Conservation (phyloP, 1,139 yeast genomes). For the Meyerozyma carpophila region DNA sequence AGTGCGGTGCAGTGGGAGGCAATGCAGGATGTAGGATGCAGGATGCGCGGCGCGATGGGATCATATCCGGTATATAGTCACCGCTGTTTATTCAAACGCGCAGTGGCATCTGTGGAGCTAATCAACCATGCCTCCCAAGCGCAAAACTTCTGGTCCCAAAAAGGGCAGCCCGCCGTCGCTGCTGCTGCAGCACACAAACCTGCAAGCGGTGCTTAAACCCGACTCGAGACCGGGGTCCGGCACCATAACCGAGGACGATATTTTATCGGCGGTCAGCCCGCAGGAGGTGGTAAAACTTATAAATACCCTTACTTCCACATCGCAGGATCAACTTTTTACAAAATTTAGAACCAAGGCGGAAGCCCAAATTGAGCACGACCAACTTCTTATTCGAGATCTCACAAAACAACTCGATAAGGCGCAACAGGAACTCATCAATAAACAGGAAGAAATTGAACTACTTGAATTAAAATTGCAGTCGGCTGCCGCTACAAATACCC, state of each 20-base stretch:
- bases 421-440: conserved; percentile 21
- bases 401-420: conserved; percentile 21
- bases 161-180: neutral
- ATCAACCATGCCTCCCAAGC: neutral
- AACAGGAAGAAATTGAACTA: conserved; percentile 23
- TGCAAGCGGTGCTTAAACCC: neutral
- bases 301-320: conserved; percentile 28
- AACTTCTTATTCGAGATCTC: conserved; percentile 21
- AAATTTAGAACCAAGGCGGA: conserved; percentile 24
- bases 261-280: conserved; percentile 21
- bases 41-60: neutral
- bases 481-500: conserved; percentile 3
- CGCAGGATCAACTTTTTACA: conserved; percentile 30
- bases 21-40: neutral
- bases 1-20: too few relatives aligned
- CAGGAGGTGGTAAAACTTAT: conserved; percentile 27
- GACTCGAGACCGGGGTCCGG: neutral
- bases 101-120: neutral
- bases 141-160: neutral
- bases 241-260: conserved; percentile 29
- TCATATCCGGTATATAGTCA: neutral
- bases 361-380: conserved; percentile 25
- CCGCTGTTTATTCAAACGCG: neutral
- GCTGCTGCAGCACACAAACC: neutral
- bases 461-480: conserved; percentile 11